These are phyloP conservation scores for Backusella psychrophila DNA, from an alignment of 192 early-diverging fungal species.

Conservation along the genomic window DNA sequence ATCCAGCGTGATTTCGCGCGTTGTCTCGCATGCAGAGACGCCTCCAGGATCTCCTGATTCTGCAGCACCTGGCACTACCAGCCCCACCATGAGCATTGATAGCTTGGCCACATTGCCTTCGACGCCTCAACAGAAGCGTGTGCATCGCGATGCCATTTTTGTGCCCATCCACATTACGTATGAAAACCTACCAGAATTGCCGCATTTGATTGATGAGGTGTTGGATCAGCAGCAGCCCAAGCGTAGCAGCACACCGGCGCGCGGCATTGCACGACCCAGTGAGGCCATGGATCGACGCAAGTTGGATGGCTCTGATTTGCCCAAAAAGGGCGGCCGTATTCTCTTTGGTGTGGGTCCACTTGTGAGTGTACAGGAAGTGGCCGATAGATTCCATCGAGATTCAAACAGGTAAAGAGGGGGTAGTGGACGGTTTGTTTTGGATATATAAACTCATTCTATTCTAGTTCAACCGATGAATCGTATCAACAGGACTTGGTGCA, in stretches of 20 bases:
- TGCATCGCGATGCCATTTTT: conserved; percentile 20
- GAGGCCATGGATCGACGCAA: conserved; percentile 32
- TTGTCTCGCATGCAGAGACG: not conserved
- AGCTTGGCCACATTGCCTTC: not conserved
- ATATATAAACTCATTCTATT: not conserved
- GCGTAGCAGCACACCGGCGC: not conserved
- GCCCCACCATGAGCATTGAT: conserved; percentile 23
- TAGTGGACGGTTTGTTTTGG: too few relatives aligned
- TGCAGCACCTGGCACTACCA: not conserved
- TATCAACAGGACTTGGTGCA: conserved; percentile 12
- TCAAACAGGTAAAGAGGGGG: conserved; percentile 9
- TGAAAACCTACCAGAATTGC: conserved; percentile 34
- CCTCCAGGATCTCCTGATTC: conserved; percentile 21
- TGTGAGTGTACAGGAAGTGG: conserved; percentile 29
- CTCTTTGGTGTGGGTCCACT: conserved; percentile 23
- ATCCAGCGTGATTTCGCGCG: not conserved
- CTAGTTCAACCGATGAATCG: not conserved
- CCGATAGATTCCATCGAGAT: conserved; percentile 2
- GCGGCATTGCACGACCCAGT: conserved; percentile 19
- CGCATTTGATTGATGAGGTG: conserved; percentile 30
- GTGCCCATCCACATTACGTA: conserved; percentile 40
- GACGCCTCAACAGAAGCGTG: not conserved
- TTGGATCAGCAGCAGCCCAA: conserved; percentile 30
- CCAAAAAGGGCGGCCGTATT: conserved; percentile 19
- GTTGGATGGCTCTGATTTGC: conserved; percentile 10